Percentiles rank a stretch among this genome's conserved stretches.
Evolutionary conservation across 73 alveolate genomes (phyloP).

Genomic region (Paramecium primaurelia): DNA sequence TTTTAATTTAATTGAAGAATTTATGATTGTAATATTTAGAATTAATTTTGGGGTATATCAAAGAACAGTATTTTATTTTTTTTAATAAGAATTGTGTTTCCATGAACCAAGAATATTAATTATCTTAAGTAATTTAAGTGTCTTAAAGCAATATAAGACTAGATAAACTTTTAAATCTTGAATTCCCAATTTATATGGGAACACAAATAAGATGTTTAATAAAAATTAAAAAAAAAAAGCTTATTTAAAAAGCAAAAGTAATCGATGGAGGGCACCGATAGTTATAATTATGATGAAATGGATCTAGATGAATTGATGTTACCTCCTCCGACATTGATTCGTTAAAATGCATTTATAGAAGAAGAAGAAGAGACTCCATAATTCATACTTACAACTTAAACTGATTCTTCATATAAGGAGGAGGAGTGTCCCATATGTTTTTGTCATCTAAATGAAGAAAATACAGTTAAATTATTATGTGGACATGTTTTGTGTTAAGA

Average conservation of each 20-base stretch:
- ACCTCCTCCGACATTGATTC: slow-evolving; percentile 32
- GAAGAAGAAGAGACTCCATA: slow-evolving; percentile 18
- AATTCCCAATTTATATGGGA: not conserved
- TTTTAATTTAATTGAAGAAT: not conserved
- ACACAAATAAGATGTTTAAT: not conserved
- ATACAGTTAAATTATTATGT: slow-evolving; percentile 21
- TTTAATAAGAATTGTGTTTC: not conserved
- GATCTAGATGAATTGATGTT: slow-evolving; percentile 21
- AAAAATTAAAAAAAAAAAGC: not conserved
- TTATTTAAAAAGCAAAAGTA: slow-evolving; percentile 3
- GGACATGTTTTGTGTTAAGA: slow-evolving; percentile 40
- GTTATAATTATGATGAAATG: not conserved
- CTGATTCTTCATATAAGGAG: not conserved
- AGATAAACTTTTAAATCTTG: not conserved
- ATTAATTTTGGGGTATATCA: not conserved
- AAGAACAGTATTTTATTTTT: not conserved
- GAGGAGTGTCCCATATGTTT: slow-evolving; percentile 42
- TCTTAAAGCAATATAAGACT: not conserved
- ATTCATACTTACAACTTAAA: not conserved
- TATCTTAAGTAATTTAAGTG: not conserved
- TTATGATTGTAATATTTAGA: not conserved
- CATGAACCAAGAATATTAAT: not conserved
- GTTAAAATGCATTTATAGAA: slow-evolving; percentile 20
- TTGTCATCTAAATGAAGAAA: not conserved
- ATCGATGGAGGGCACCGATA: not conserved